Percentiles rank a stretch among this genome's conserved stretches.
These are phyloP conservation scores for Syncephalis plumigaleata DNA, from an alignment of 371 early-diverging fungal species.

Conservation along the genomic window DNA sequence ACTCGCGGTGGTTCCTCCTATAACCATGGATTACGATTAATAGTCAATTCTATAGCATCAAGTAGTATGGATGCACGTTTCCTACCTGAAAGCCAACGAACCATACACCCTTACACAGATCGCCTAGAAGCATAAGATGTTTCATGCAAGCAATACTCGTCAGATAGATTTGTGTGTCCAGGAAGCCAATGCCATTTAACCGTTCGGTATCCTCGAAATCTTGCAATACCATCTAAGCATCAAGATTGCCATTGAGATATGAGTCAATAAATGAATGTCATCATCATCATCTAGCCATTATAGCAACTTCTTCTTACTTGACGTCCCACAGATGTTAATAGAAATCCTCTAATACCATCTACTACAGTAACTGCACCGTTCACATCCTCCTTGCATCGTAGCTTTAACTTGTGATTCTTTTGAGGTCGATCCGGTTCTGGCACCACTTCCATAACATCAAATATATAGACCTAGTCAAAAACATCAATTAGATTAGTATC, in stretches of 20 bases:
- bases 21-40: slow-evolving; percentile 13
- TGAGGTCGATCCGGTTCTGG: slow-evolving; percentile 91
- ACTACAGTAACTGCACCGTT: slow-evolving; percentile 91
- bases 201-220: slow-evolving; percentile 79
- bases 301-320: slow-evolving; percentile 45
- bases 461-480: slow-evolving; percentile 52
- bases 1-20: slow-evolving; percentile 87
- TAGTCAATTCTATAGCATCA: not conserved
- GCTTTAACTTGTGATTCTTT: slow-evolving; percentile 85
- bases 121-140: slow-evolving; percentile 84
- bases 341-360: slow-evolving; percentile 69
- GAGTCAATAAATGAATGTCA: not conserved
- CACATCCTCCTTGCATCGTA: slow-evolving; percentile 67
- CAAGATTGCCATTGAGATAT: too few species aligned
- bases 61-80: slow-evolving; percentile 33
- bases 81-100: slow-evolving; percentile 85
- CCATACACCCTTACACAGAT: slow-evolving; percentile 81
- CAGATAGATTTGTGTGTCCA: slow-evolving; percentile 87
- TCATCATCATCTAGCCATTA: not conserved
- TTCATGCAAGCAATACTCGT: slow-evolving; percentile 69
- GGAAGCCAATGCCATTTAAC: slow-evolving; percentile 87
- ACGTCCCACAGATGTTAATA: slow-evolving; percentile 80
- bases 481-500: not conserved
- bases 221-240: slow-evolving; percentile 75
- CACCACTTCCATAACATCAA: slow-evolving; percentile 94